Conservation (phyloP, 257 asterid genomes). For the Solanum bulbocastanum region DNA sequence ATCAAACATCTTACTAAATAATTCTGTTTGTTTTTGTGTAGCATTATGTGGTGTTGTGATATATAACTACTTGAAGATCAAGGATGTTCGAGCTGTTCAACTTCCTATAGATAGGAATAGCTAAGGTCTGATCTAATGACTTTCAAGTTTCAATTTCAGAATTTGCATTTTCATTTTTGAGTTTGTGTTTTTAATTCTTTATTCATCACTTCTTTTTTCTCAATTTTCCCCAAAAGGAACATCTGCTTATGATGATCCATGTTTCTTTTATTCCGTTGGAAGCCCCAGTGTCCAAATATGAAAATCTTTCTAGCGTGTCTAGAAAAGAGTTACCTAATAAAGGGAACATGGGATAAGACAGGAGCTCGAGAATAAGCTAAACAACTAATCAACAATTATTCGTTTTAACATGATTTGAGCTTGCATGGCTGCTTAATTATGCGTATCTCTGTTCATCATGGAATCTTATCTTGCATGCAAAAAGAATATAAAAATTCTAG, state of each 20-base stretch:
- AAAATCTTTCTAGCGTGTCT: background rate
- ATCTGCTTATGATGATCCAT: background rate
- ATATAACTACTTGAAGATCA: slow-evolving; percentile 58
- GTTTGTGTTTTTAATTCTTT: background rate
- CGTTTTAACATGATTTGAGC: background rate
- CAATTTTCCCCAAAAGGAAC: background rate
- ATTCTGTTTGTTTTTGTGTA: slow-evolving; percentile 6
- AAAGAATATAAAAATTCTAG: too few relatives aligned
- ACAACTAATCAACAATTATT: background rate
- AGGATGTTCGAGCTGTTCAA: slow-evolving; percentile 47
- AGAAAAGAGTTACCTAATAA: background rate
- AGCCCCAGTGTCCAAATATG: background rate
- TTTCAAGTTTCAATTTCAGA: background rate
- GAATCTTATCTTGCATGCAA: too few relatives aligned
- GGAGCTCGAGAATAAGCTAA: background rate
- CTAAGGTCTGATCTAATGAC: slow-evolving; percentile 26
- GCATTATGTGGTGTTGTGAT: slow-evolving; percentile 82
- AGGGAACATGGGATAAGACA: background rate
- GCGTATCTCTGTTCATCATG: background rate
- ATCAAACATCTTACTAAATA: background rate
- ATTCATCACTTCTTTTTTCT: background rate
- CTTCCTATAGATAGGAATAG: slow-evolving; percentile 32
- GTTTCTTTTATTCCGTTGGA: background rate
- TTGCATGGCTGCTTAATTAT: background rate
- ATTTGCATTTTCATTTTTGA: background rate